Evolutionary conservation across 2,329 filamentous ascomycete genomes (phyloP), one percentile per base, ranked within the genome.

Genomic region (Ophiocordyceps camponoti-leonardi): DNA sequence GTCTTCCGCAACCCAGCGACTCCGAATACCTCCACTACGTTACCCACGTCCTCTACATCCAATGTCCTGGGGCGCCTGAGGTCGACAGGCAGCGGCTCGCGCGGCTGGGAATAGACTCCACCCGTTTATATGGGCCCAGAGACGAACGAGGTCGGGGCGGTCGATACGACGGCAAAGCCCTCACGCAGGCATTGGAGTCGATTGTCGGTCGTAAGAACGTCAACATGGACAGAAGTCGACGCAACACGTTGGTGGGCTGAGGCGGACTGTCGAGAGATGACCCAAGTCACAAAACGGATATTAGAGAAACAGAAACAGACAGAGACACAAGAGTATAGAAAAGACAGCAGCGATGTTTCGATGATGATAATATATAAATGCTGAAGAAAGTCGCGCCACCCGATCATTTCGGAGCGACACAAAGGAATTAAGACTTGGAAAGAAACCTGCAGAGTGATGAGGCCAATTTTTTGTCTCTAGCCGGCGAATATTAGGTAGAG

Each of bases 21-120:
- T 56, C 66, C 1, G 72, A 79, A 6, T 83, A 79, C 54, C 69
- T 62, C 23, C 67, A 66, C 3, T 94, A 92, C 55, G 80, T 95
- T 4, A 93, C 83, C 7, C 88, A 95, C 58, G 61, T 95, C 14
- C 70, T 95, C 7, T 83, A 94, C 56, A 64, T 94, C 0, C 83
- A 88, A 40, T 81, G 79, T 0, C 71, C 77, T 0, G 74, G 73
- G 0, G 79, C 81, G 20, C 88, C 88, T 0, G 65, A 59, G 4
- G 81, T 94, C 1, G 78, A 94, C 53, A 77, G 70, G 44, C 71
- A 71, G 6, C 72, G 71, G 46, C 67, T 95, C 41, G 64, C 64
- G 3, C 61, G 64, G 18, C 60, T 87, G 50, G 87, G 87, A 0
- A 85, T 96, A 39, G 81, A 87, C 54, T 79, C 79, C 16, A 73